Conservation (phyloP, 108 stramenopile species). For the Aureococcus anophagefferens region DNA sequence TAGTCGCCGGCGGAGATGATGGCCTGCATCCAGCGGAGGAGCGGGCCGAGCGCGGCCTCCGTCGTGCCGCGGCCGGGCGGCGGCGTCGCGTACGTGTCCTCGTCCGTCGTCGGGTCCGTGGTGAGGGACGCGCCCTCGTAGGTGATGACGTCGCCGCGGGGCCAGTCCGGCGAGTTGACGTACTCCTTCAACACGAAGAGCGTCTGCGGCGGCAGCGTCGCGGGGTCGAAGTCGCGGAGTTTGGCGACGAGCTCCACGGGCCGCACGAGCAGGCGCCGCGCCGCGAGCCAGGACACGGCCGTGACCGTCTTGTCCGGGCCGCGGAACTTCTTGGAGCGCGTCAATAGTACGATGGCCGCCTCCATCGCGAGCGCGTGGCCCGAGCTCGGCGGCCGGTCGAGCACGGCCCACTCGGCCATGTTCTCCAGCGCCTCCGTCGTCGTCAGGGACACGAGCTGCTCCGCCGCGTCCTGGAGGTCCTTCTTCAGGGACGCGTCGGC, state of each 20-base stretch:
- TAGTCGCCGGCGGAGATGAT: not conserved
- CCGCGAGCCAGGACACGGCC: constrained; percentile 7
- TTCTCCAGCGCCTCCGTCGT: not conserved
- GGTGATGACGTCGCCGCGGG: not conserved
- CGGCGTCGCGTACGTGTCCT: not conserved
- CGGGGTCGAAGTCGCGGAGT: constrained; percentile 3
- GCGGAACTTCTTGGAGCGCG: not conserved
- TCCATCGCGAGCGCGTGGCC: constrained; percentile 3
- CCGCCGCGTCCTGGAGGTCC: constrained; percentile 1
- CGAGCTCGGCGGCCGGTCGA: not conserved
- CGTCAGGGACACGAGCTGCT: not conserved
- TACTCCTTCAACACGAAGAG: constrained; percentile 8
- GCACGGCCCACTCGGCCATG: not conserved
- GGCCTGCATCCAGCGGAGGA: not conserved
- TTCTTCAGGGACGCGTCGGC: constrained; percentile 5
- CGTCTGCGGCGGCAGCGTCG: constrained; percentile 3
- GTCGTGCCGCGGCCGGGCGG: not conserved
- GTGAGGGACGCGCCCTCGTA: not conserved
- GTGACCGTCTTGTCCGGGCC: constrained; percentile 14
- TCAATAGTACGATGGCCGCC: constrained; percentile 3
- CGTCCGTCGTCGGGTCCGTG: not conserved
- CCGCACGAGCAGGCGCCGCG: not conserved
- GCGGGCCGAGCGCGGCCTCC: not conserved
- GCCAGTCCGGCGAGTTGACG: constrained; percentile 5
- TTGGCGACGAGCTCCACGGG: not conserved